Conservation (phyloP, 1,139 yeast species). For the Meyerozyma carpophila region DNA sequence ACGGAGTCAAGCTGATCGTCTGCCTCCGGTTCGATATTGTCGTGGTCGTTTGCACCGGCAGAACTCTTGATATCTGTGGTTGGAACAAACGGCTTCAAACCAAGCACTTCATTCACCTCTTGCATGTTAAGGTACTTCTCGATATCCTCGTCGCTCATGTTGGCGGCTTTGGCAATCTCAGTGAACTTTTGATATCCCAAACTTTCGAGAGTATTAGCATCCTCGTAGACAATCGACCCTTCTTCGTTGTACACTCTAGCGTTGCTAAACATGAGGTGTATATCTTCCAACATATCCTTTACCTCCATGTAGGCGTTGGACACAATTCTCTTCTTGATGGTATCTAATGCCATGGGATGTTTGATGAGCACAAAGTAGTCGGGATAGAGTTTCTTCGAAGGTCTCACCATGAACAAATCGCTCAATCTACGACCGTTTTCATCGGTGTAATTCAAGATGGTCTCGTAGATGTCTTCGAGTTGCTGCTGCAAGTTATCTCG, state of each 20-base stretch:
- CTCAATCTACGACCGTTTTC: constrained; percentile 42
- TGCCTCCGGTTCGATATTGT: not conserved
- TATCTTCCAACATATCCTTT: constrained; percentile 63
- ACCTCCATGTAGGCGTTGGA: constrained; percentile 47
- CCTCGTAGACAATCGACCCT: constrained; percentile 76
- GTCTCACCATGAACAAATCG: constrained; percentile 62
- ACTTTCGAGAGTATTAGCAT: constrained; percentile 63
- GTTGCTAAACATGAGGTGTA: constrained; percentile 73
- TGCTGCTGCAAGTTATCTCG: constrained; percentile 38
- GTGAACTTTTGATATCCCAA: constrained; percentile 32
- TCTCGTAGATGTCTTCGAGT: constrained; percentile 40
- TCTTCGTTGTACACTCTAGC: constrained; percentile 88
- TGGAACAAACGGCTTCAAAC: not conserved
- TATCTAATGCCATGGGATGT: constrained; percentile 77
- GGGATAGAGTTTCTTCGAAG: constrained; percentile 71
- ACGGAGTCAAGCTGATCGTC: not conserved
- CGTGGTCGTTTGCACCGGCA: not conserved
- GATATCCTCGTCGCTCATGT: constrained; percentile 1
- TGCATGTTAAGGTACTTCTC: constrained; percentile 1
- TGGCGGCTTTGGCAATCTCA: constrained; percentile 14
- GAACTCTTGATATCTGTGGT: not conserved
- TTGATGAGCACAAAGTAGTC: constrained; percentile 79
- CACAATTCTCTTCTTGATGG: constrained; percentile 55
- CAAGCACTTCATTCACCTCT: constrained; percentile 1
- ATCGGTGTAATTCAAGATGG: constrained; percentile 38